Conservation (phyloP, 2,329 filamentous ascomycete species). For the Escovopsis sp. region DNA sequence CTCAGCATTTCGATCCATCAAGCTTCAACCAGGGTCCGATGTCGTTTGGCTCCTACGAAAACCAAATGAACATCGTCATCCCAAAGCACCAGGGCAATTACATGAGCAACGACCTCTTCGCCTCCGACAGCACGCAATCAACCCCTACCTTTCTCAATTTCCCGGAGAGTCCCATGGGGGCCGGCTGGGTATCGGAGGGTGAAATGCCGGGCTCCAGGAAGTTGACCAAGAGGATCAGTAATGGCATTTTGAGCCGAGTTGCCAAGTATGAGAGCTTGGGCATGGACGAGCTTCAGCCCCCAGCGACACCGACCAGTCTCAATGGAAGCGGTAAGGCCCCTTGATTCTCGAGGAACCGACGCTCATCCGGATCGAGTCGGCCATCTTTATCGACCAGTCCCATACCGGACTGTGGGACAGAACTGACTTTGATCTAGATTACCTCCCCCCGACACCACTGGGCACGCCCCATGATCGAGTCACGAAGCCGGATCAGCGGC, state of each 20-base stretch:
- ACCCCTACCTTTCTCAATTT: slow-evolving; percentile 37
- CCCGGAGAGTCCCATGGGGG: slow-evolving; percentile 29
- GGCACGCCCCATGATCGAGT: slow-evolving; percentile 43
- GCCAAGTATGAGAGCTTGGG: slow-evolving; percentile 42
- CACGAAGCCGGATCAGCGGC: slow-evolving; percentile 26
- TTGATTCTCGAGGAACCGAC: too few relatives aligned
- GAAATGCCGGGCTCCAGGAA: slow-evolving; percentile 29
- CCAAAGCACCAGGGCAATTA: slow-evolving; percentile 32
- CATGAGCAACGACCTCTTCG: slow-evolving; percentile 31
- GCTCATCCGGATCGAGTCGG: not conserved
- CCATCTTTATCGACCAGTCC: not conserved
- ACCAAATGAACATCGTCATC: slow-evolving; percentile 29
- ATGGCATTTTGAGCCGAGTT: slow-evolving; percentile 45
- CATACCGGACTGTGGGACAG: too few relatives aligned
- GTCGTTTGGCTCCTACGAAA: slow-evolving; percentile 32
- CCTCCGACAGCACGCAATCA: slow-evolving; percentile 29
- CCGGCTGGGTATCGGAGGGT: slow-evolving; percentile 37
- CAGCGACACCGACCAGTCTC: slow-evolving; percentile 48
- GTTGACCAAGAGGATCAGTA: slow-evolving; percentile 37
- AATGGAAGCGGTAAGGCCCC: slow-evolving; percentile 39
- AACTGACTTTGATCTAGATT: slow-evolving; percentile 26
- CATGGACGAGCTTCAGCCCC: slow-evolving; percentile 31
- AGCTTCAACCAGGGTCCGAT: slow-evolving; percentile 29
- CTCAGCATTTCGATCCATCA: slow-evolving; percentile 36
- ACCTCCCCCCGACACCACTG: slow-evolving; percentile 52